Conservation (phyloP, 2,329 filamentous ascomycete species). For the Xylariomycetidae sp. region DNA sequence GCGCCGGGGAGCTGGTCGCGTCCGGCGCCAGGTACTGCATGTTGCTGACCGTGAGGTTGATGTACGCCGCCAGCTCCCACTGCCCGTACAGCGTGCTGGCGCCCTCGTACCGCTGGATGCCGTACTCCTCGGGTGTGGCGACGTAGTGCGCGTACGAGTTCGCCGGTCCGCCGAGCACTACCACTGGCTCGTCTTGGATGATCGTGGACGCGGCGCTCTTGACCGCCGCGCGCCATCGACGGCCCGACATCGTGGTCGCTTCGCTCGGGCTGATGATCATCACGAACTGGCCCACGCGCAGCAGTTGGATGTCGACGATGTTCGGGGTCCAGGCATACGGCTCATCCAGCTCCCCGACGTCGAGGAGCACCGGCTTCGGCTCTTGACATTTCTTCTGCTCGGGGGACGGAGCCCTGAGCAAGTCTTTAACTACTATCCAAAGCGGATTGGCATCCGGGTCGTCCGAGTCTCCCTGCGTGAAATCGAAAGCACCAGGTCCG, state of each 20-base stretch:
- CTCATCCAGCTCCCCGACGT: constrained; percentile 67
- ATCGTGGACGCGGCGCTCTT: constrained; percentile 44
- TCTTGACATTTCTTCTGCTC: constrained; percentile 69
- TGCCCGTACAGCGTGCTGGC: constrained; percentile 84
- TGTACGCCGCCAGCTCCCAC: constrained; percentile 77
- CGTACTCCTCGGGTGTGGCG: constrained; percentile 72
- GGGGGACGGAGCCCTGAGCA: constrained; percentile 62
- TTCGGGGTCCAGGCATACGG: constrained; percentile 87
- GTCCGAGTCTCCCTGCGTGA: constrained; percentile 74
- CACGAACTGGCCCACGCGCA: constrained; percentile 77
- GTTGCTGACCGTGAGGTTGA: constrained; percentile 73
- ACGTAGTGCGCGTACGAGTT: constrained; percentile 87
- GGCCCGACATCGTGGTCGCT: constrained; percentile 85
- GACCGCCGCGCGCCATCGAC: constrained; percentile 74
- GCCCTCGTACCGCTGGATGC: constrained; percentile 87
- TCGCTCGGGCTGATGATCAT: constrained; percentile 84
- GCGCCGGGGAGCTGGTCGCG: constrained; percentile 34
- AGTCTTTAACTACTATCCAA: constrained; percentile 67
- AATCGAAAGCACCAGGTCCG: constrained; percentile 82
- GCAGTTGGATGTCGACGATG: constrained; percentile 77
- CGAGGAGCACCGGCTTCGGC: constrained; percentile 78
- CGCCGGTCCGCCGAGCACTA: constrained; percentile 78
- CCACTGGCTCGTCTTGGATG: constrained; percentile 48
- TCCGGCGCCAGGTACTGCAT: constrained; percentile 58
- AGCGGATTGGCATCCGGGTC: constrained; percentile 64